A percentile compares a stretch with the other conserved stretches of the same genome.
phyloP scores from a whole-genome alignment of 176 grass and related monocot genomes.

The Zoysia pacifica region DNA sequence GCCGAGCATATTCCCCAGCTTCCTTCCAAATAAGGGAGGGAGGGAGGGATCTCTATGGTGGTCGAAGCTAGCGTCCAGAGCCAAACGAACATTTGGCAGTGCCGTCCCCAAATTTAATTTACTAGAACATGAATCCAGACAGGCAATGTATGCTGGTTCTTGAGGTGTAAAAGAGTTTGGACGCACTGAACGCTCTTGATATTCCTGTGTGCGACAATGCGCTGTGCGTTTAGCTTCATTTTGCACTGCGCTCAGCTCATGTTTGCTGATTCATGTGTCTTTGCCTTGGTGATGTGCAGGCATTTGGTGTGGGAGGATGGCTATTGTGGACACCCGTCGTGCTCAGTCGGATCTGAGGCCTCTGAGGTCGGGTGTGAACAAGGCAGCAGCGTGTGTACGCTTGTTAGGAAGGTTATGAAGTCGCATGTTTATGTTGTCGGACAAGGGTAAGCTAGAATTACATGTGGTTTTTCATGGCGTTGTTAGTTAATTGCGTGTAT shows the following conservation, averaged over 20 bases:
- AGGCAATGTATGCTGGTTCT: conserved; percentile 8
- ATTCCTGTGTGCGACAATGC: conserved; percentile 16
- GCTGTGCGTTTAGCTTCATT: conserved; percentile 1
- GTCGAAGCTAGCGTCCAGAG: conserved; percentile 4
- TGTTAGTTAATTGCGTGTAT: background rate
- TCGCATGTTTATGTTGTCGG: conserved; percentile 69
- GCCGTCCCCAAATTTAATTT: background rate
- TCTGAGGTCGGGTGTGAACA: conserved; percentile 39
- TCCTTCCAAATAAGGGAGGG: conserved; percentile 32
- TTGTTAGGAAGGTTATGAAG: conserved; percentile 66
- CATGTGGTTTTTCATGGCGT: background rate
- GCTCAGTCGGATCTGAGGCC: conserved; percentile 39
- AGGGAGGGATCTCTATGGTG: background rate
- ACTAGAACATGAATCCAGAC: conserved; percentile 6
- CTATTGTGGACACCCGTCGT: conserved; percentile 52
- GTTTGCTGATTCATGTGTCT: conserved; percentile 20
- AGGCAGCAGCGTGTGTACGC: conserved; percentile 34
- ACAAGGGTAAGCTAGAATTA: conserved; percentile 57
- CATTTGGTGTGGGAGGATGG: conserved; percentile 91
- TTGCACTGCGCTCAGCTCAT: conserved; percentile 13
- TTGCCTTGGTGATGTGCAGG: conserved; percentile 47
- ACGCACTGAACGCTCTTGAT: background rate
- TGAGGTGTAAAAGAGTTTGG: background rate
- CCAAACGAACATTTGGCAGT: background rate
- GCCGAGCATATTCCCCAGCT: conserved; percentile 34